A percentile compares a stretch with the other conserved stretches of the same genome.
These are phyloP conservation scores for Melanogaster broomeanus DNA, from an alignment of 768 basidiomycete species.

Conservation along the genomic window DNA sequence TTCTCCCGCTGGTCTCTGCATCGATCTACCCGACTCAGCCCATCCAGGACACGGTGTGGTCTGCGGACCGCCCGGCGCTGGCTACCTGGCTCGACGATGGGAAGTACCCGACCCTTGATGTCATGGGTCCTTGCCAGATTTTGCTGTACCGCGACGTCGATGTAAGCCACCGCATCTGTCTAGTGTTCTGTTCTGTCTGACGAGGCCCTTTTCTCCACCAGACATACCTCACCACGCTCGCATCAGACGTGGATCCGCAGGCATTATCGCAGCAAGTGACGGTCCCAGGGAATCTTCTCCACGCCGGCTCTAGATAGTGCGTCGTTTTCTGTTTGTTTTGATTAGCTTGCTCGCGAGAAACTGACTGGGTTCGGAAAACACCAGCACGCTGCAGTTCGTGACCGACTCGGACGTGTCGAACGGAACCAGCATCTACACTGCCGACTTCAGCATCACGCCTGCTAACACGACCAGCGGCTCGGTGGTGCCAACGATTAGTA, in stretches of 20 bases:
- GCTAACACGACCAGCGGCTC: slow-evolving; percentile 13
- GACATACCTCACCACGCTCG: slow-evolving; percentile 47
- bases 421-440: slow-evolving; percentile 44
- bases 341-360: not conserved
- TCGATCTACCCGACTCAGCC: slow-evolving; percentile 56
- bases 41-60: slow-evolving; percentile 43
- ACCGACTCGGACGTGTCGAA: slow-evolving; percentile 25
- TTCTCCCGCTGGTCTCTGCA: slow-evolving; percentile 24
- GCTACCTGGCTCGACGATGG: slow-evolving; percentile 56
- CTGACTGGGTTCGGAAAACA: not conserved
- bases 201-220: slow-evolving; percentile 14
- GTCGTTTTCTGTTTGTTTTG: not conserved
- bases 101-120: slow-evolving; percentile 38
- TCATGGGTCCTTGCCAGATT: slow-evolving; percentile 46
- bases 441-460: slow-evolving; percentile 48
- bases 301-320: slow-evolving; percentile 35
- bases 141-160: slow-evolving; percentile 46
- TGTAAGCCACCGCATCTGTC: slow-evolving; percentile 26
- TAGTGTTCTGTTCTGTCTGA: not conserved
- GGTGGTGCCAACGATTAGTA: not conserved
- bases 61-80: slow-evolving; percentile 41
- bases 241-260: slow-evolving; percentile 41
- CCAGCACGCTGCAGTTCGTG: slow-evolving; percentile 37
- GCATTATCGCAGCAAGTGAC: slow-evolving; percentile 22
- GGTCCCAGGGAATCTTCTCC: slow-evolving; percentile 29